Evolutionary conservation across 257 asterid species (phyloP).

Genomic region (Thymus mandschuricus): DNA sequence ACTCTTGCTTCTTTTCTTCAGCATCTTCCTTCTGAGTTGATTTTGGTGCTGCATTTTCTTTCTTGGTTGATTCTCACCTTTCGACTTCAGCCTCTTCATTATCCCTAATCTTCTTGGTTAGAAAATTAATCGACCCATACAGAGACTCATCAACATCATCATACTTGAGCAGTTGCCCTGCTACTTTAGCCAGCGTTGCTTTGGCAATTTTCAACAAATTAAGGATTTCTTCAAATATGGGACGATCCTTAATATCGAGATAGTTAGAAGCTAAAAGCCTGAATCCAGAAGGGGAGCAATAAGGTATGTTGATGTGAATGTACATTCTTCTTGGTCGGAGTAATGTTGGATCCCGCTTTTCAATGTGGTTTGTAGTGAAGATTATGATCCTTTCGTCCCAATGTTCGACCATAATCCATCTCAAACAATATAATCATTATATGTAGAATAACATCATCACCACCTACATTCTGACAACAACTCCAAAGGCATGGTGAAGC

Average conservation of each 20-base stretch:
- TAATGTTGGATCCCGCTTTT: slow-evolving; percentile 67
- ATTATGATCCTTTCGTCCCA: slow-evolving; percentile 74
- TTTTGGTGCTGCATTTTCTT: background rate
- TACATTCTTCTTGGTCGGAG: slow-evolving; percentile 80
- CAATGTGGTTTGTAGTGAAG: slow-evolving; percentile 69
- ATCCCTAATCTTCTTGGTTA: slow-evolving; percentile 39
- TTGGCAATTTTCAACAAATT: slow-evolving; percentile 40
- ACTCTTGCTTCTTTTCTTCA: background rate
- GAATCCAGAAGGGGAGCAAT: slow-evolving; percentile 64
- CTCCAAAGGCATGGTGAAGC: too few relatives aligned
- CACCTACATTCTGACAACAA: too few relatives aligned
- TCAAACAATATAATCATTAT: too few relatives aligned
- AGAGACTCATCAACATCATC: slow-evolving; percentile 52
- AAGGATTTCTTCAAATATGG: slow-evolving; percentile 49
- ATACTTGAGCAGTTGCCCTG: slow-evolving; percentile 65
- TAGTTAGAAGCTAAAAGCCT: slow-evolving; percentile 57
- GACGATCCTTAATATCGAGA: slow-evolving; percentile 48
- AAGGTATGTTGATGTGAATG: slow-evolving; percentile 68
- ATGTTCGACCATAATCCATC: slow-evolving; percentile 82
- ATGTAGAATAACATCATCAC: too few relatives aligned
- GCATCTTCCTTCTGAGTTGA: too few relatives aligned
- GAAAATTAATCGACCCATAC: slow-evolving; percentile 49
- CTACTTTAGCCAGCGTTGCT: slow-evolving; percentile 72
- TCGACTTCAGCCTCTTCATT: slow-evolving; percentile 34
- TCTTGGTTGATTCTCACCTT: background rate